Evolutionary conservation across 2,329 filamentous ascomycete genomes (phyloP).

Genomic region (Nectriaceae sp.): DNA sequence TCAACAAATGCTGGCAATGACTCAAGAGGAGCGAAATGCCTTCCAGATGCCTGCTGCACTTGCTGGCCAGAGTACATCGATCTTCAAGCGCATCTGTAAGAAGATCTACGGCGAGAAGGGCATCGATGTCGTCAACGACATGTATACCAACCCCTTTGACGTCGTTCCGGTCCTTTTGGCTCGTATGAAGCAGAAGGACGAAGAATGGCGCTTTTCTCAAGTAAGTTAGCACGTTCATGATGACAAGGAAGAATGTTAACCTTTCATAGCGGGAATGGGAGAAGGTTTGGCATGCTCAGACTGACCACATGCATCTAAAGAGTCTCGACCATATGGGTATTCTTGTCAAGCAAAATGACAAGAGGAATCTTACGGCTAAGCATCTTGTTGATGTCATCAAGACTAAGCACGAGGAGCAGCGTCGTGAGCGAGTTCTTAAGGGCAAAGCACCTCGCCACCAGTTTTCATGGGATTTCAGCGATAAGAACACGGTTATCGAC

Average conservation of each 20-base stretch:
- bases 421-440: conserved; percentile 67
- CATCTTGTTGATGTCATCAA: conserved; percentile 88
- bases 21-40: conserved; percentile 66
- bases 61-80: conserved; percentile 91
- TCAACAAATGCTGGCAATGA: conserved; percentile 83
- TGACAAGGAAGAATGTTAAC: conserved; percentile 4
- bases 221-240: conserved; percentile 1
- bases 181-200: conserved; percentile 91
- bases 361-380: conserved; percentile 88
- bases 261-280: conserved; percentile 84
- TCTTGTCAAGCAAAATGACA: conserved; percentile 83
- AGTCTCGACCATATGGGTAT: conserved; percentile 97
- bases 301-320: conserved; percentile 91
- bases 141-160: conserved; percentile 80
- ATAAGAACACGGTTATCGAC: conserved; percentile 67
- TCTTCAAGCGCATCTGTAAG: conserved; percentile 96
- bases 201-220: conserved; percentile 95
- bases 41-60: conserved; percentile 84
- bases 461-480: conserved; percentile 72
- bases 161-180: conserved; percentile 88
- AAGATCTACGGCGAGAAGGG: conserved; percentile 95
- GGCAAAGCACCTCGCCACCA: conserved; percentile 68
- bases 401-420: conserved; percentile 88
- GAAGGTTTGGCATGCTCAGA: conserved; percentile 97
- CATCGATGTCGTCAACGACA: conserved; percentile 80